These are phyloP conservation scores for Leucoagaricus sp. DNA, from an alignment of 1,284 basidiomycete species.

Conservation along the genomic window DNA sequence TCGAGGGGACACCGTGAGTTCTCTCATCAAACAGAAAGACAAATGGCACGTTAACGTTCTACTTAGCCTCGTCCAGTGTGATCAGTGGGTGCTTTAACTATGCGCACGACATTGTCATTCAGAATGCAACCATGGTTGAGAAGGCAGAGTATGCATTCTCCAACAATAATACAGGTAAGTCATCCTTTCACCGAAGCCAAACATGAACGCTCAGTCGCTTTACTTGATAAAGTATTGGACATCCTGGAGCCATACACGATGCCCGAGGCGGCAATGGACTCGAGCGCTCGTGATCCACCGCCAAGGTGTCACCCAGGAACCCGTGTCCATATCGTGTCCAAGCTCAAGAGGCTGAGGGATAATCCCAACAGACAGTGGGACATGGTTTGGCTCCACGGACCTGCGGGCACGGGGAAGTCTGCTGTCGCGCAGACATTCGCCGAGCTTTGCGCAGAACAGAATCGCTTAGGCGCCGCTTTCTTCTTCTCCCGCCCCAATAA, in stretches of 20 bases:
- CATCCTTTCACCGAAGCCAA: too few species aligned
- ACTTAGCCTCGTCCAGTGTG: too few species aligned
- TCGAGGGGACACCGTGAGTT: too few species aligned
- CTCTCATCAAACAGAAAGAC: too few species aligned
- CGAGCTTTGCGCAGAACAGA: slow-evolving; percentile 15
- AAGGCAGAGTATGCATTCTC: too few species aligned
- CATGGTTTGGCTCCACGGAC: slow-evolving; percentile 28
- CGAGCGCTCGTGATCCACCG: too few species aligned
- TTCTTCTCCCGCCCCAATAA: slow-evolving; percentile 19
- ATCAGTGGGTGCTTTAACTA: not conserved
- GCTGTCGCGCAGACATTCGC: slow-evolving; percentile 24
- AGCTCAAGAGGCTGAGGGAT: not conserved
- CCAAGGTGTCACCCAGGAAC: too few species aligned
- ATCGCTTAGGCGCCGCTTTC: slow-evolving; percentile 18
- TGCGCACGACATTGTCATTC: not conserved
- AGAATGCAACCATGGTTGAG: not conserved
- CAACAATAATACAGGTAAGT: not conserved
- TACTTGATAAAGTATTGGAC: too few species aligned
- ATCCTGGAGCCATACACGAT: too few species aligned
- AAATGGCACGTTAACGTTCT: too few species aligned
- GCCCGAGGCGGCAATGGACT: too few species aligned
- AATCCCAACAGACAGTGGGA: not conserved
- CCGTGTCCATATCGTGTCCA: not conserved
- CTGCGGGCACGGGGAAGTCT: slow-evolving; percentile 25
- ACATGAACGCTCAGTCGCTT: too few species aligned